These are phyloP conservation scores for Candida palmyrensis DNA, from an alignment of 805 yeast species.

Conservation along the genomic window DNA sequence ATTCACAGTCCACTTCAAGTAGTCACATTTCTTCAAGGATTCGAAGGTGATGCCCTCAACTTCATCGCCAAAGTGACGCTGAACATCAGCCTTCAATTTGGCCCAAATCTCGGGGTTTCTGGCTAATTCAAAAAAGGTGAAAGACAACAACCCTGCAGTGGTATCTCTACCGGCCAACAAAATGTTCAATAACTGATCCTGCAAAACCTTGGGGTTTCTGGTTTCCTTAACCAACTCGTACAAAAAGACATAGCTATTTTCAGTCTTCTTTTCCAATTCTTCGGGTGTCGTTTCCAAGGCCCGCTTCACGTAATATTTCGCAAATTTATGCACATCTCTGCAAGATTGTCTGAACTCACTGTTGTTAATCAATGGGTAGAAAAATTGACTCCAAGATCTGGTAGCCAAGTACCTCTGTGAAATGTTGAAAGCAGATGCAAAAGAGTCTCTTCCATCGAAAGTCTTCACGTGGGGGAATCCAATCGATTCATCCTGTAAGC, in stretches of 20 bases:
- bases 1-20: constrained; percentile 24
- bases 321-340: constrained; percentile 26
- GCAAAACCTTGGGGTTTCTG: constrained; percentile 27
- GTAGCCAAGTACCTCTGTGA: constrained; percentile 29
- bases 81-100: constrained; percentile 23
- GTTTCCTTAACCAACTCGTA: constrained; percentile 36
- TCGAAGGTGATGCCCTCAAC: constrained; percentile 25
- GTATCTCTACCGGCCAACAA: constrained; percentile 36
- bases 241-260: constrained; percentile 29
- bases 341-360: constrained; percentile 26
- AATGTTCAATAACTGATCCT: constrained; percentile 34
- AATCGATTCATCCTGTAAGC: constrained; percentile 22
- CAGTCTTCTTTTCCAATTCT: constrained; percentile 23
- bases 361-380: constrained; percentile 21
- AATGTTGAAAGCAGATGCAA: constrained; percentile 30
- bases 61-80: constrained; percentile 21
- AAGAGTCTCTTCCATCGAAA: constrained; percentile 23
- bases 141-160: constrained; percentile 28
- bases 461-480: constrained; percentile 19
- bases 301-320: constrained; percentile 23
- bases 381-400: constrained; percentile 27
- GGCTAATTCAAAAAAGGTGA: constrained; percentile 25
- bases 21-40: constrained; percentile 27
- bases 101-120: constrained; percentile 24
- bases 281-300: constrained; percentile 23